These are phyloP conservation scores for Phlebiopsis flavidoalba DNA, from an alignment of 768 basidiomycete genomes.

Conservation along the genomic window DNA sequence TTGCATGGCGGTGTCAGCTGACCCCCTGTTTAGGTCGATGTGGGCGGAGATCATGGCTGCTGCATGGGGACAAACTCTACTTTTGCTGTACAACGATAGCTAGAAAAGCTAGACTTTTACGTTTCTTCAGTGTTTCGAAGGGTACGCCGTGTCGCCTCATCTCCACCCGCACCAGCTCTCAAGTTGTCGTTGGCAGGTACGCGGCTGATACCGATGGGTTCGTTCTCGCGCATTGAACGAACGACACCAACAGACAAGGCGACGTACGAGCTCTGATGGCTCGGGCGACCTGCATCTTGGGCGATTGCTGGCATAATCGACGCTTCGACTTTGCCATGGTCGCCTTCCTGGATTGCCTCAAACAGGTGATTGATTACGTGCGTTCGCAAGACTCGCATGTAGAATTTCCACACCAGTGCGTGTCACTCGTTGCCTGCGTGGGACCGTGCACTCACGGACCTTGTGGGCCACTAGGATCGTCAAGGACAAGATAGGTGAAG, in stretches of 20 bases:
- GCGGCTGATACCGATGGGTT: conserved; percentile 91
- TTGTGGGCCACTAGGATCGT: conserved; percentile 48
- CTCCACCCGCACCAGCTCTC: background rate
- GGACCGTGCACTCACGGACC: background rate
- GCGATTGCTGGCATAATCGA: conserved; percentile 86
- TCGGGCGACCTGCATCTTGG: conserved; percentile 90
- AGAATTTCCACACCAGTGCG: conserved; percentile 87
- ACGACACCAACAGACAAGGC: conserved; percentile 69
- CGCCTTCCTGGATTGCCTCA: conserved; percentile 90
- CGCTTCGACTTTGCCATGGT: conserved; percentile 97
- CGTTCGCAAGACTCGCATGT: conserved; percentile 64
- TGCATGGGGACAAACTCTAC: conserved; percentile 95
- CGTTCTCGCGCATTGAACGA: conserved; percentile 89
- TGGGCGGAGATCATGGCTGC: conserved; percentile 99
- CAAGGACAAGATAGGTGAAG: conserved; percentile 95
- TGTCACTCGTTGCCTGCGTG: conserved; percentile 13
- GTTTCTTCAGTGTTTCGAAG: no score
- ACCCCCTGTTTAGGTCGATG: conserved; percentile 60
- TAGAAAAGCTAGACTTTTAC: conserved; percentile 84
- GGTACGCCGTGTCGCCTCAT: conserved; percentile 41
- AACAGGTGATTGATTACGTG: conserved; percentile 86
- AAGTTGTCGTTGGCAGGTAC: conserved; percentile 52
- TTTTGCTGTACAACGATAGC: conserved; percentile 89
- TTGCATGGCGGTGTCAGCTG: conserved; percentile 7
- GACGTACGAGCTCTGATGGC: conserved; percentile 87